phyloP scores from a whole-genome alignment of 306 rosid genomes.

The Vigna unguiculata region DNA sequence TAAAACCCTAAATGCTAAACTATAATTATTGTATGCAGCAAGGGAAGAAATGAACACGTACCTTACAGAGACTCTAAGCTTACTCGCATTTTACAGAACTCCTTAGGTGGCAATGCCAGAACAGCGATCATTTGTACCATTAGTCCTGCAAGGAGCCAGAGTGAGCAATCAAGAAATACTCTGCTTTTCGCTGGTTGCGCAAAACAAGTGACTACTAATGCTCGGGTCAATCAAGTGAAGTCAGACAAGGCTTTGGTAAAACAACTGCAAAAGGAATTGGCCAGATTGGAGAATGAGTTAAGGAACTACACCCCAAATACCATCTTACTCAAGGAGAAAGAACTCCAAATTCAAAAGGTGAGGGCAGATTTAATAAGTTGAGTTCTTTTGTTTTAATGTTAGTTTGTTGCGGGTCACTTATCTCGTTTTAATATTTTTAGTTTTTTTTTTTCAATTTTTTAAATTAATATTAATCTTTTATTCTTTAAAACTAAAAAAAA shows the following conservation, averaged over 20 bases:
- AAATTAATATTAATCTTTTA: no score
- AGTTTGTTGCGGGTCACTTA: neutral
- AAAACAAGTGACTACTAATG: conserved; percentile 85
- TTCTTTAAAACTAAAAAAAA: no score
- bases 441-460: no score
- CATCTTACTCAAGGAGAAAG: conserved; percentile 74
- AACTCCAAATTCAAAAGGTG: conserved; percentile 82
- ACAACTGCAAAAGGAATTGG: conserved; percentile 76
- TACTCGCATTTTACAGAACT: conserved; percentile 91
- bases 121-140: conserved; percentile 92
- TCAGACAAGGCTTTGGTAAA: conserved; percentile 89
- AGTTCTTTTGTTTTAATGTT: neutral
- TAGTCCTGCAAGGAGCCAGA: conserved; percentile 83
- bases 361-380: conserved; percentile 32
- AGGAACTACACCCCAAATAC: conserved; percentile 57
- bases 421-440: no score
- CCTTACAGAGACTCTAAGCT: conserved; percentile 93
- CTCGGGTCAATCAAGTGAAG: conserved; percentile 74
- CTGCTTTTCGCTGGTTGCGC: conserved; percentile 88
- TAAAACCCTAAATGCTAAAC: conserved; percentile 19
- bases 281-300: conserved; percentile 73
- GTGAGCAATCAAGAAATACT: conserved; percentile 90
- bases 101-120: conserved; percentile 94
- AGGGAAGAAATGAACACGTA: conserved; percentile 79
- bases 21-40: conserved; percentile 63